Percentiles rank a stretch among this genome's conserved stretches.
Evolutionary conservation across 1,284 basidiomycete genomes (phyloP).

Genomic region (Ustilago bromivora): DNA sequence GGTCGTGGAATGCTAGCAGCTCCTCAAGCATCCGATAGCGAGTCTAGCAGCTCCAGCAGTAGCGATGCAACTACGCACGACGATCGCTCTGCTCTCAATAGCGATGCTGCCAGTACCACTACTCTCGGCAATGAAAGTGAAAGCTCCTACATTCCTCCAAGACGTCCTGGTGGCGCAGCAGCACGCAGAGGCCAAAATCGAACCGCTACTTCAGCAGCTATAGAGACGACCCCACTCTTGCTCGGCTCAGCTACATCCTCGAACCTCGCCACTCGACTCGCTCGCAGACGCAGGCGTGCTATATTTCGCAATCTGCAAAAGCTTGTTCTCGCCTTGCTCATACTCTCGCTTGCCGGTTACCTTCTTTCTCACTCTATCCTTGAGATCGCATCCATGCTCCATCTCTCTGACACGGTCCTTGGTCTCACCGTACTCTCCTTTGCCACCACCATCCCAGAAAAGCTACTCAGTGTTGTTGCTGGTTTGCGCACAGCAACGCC

Average conservation of each 20-base stretch:
- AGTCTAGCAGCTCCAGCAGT: slow-evolving; percentile 22
- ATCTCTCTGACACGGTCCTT: slow-evolving; percentile 61
- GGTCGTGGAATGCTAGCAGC: slow-evolving; percentile 44
- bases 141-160: slow-evolving; percentile 28
- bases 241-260: slow-evolving; percentile 43
- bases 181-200: slow-evolving; percentile 30
- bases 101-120: slow-evolving; percentile 33
- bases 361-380: slow-evolving; percentile 63
- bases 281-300: slow-evolving; percentile 23
- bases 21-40: slow-evolving; percentile 31
- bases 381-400: slow-evolving; percentile 53
- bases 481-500: slow-evolving; percentile 34
- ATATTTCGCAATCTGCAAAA: slow-evolving; percentile 27
- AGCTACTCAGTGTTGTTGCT: slow-evolving; percentile 63
- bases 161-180: slow-evolving; percentile 24
- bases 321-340: slow-evolving; percentile 42
- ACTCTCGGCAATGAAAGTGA: slow-evolving; percentile 42
- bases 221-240: slow-evolving; percentile 39
- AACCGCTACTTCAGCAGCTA: slow-evolving; percentile 40
- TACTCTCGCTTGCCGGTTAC: slow-evolving; percentile 63
- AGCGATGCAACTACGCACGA: slow-evolving; percentile 9
- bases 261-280: slow-evolving; percentile 28
- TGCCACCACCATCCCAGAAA: slow-evolving; percentile 69
- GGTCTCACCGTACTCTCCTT: slow-evolving; percentile 67
- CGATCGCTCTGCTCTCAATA: slow-evolving; percentile 21